A percentile compares a stretch with the other conserved stretches of the same genome.
phyloP scores from a whole-genome alignment of 495 filamentous ascomycete species.

The Diplogelasinospora grovesii region DNA sequence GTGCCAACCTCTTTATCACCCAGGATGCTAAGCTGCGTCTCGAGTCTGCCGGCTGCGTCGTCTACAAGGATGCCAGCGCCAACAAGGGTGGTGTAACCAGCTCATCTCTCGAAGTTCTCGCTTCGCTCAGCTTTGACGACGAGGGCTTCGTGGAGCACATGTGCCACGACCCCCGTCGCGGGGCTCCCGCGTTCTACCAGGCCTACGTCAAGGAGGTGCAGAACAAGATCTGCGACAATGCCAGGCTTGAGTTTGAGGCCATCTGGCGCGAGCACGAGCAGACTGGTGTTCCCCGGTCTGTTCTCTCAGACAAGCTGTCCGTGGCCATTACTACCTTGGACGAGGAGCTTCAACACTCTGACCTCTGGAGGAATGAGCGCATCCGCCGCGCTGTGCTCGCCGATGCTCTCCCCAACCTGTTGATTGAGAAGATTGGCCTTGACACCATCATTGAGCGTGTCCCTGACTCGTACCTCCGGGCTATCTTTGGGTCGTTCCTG shows the following conservation, averaged over 20 bases:
- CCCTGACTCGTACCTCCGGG: conserved; percentile 83
- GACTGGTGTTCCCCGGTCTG: conserved; percentile 69
- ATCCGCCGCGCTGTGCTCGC: conserved; percentile 71
- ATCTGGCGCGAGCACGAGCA: conserved; percentile 91
- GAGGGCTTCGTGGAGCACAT: conserved; percentile 82
- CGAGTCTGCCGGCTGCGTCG: conserved; percentile 84
- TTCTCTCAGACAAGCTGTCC: conserved; percentile 82
- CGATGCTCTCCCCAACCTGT: conserved; percentile 78
- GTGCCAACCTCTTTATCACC: conserved; percentile 97
- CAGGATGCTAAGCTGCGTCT: conserved; percentile 95
- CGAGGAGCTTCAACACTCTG: conserved; percentile 87
- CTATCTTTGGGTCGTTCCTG: conserved; percentile 93
- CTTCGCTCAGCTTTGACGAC: conserved; percentile 90
- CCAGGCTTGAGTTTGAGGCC: conserved; percentile 89
- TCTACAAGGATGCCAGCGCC: conserved; percentile 96
- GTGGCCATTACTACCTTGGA: conserved; percentile 89
- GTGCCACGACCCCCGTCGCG: conserved; percentile 75
- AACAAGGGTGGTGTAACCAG: conserved; percentile 99
- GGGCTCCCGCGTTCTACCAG: conserved; percentile 82
- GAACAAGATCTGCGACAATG: conserved; percentile 79
- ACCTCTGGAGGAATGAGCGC: conserved; percentile 78
- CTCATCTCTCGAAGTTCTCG: conserved; percentile 94
- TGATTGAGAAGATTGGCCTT: conserved; percentile 84
- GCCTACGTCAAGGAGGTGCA: conserved; percentile 91
- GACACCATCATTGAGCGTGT: conserved; percentile 81